Evolutionary conservation across 768 basidiomycete genomes (phyloP).

Genomic region (Leccinum broughii): DNA sequence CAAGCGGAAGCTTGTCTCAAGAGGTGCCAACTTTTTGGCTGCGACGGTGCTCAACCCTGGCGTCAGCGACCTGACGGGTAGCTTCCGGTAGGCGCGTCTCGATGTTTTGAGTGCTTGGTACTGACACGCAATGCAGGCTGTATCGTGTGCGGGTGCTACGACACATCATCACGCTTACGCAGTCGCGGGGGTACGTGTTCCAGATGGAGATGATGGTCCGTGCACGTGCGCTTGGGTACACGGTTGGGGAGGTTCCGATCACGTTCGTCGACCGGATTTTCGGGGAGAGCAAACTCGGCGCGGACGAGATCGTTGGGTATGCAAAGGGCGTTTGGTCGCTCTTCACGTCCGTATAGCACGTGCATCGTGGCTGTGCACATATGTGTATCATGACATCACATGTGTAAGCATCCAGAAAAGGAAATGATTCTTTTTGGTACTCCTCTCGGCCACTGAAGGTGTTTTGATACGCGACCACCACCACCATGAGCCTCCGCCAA

Average conservation of each 20-base stretch:
- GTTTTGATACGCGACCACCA: constrained; percentile 36
- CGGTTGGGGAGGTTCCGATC: constrained; percentile 88
- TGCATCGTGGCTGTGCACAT: constrained; percentile 7
- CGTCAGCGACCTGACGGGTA: constrained; percentile 88
- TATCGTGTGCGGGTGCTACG: constrained; percentile 76
- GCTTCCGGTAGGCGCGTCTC: constrained; percentile 66
- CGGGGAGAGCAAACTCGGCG: constrained; percentile 90
- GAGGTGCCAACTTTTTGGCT: constrained; percentile 90
- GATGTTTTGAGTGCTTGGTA: not conserved
- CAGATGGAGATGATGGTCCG: constrained; percentile 99
- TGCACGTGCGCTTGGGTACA: constrained; percentile 79
- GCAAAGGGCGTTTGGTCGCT: constrained; percentile 82
- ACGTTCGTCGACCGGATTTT: constrained; percentile 94
- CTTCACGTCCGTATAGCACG: constrained; percentile 64
- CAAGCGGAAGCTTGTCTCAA: constrained; percentile 81
- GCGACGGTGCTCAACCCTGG: constrained; percentile 83
- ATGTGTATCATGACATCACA: constrained; percentile 20
- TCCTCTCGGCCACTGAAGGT: not conserved
- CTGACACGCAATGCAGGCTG: constrained; percentile 44
- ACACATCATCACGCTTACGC: constrained; percentile 81
- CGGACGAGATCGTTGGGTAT: constrained; percentile 85
- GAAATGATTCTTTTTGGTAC: constrained; percentile 4
- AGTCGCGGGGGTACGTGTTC: constrained; percentile 92
- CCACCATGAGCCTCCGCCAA: constrained; percentile 69
- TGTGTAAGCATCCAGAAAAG: constrained; percentile 20